Evolutionary conservation across 192 early-diverging fungal genomes (phyloP), one percentile per base, ranked within the genome.

Genomic region (Linnemannia hyalina): DNA sequence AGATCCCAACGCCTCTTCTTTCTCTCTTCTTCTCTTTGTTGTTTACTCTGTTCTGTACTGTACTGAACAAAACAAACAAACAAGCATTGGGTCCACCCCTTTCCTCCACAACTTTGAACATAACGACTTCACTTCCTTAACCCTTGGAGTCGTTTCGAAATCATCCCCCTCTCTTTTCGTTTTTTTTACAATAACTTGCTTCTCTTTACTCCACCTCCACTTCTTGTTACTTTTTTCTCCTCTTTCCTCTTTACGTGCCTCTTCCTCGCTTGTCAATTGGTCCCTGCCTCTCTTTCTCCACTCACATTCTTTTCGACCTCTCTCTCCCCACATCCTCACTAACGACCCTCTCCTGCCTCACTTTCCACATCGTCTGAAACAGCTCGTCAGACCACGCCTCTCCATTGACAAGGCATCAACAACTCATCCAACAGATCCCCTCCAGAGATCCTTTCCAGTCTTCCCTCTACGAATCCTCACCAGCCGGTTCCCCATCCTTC

Each of bases 391-490:
- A 73, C 26, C 40, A 52, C 18, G 15, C 63, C 29, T 52, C 76
- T 52, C 46, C 76, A 18, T 46, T 78, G 29, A 70, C 68, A 11
- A 69, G 68, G 71, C 68, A 79, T 38, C 77, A 79, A 71, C 77
- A 16, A 20, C 22, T 42, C 41, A 10, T 60, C 32, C 23, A 80
- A 26, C 78, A 63, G 22, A 72, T 80, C 57, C 70, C 78, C 15
- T 40, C 57, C 6, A 68, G 44, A 35, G 65, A 80, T 63, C 79
- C 79, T 26, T 69, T 80, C 35, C 63, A 73, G 44, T 46, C 40
- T 20, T 29, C 26, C 40, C 49, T 11, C 6, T 70, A n/a, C 20
- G 40, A 38, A 42, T 70, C 69, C 4, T 42, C 71, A n/a, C 44
- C 71, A 0, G 10, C n/a, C 6, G 71, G 26, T 41, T 73, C 74